Base-by-base conservation (phyloP, 768 basidiomycete species). In the Termitomyces sp. region DNA sequence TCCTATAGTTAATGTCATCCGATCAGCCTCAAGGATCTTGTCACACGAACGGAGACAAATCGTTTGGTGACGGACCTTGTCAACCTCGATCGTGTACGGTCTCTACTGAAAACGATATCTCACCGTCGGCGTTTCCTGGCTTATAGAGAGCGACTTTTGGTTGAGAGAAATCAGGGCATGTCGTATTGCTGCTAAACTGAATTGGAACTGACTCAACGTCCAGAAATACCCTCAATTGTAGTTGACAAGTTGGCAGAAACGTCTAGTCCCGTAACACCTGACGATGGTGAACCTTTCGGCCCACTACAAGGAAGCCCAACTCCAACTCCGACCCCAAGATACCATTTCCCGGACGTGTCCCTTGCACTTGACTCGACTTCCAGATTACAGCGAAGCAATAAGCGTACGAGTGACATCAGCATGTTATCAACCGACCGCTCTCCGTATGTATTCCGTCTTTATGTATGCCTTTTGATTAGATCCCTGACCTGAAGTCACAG, bases 1-100 rank as follows among this genome's bases (percentile, higher is more conserved):
- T 16, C 14, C n/a, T 27, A 48, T 27, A 22, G 22, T 31, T 14
- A 41, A 66, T 57, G 13, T 44, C 22, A 43, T 39, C 24, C 57
- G 9, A 24, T 2, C 61, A 97, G 94, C 34, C 68, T 96, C 55
- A 87, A 92, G 59, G 94, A 97, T 57, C 79, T 94, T 1, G 83
- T 93, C 13, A 76, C 78, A 20, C 76, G 94, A 54, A 86, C 86
- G 13, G 86, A 86, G 61, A 91, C 82, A 32, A 92, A 86, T 65
- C 85, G 86, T 61, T 75, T 91, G 13, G 92, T 98, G 9, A 85
- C 83, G 0, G 92, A 92, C 64, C 78, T 92, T 9, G 88, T 95
- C 41, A 90, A 92, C 66, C 71, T 95, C 44, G 94, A 96, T 70
- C 83, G 86, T 50, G 90, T 95, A 13, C 81, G 85, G 42, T 93